Base-by-base conservation (phyloP, 2,329 filamentous ascomycete species). In the Penicillium concentricum region DNA sequence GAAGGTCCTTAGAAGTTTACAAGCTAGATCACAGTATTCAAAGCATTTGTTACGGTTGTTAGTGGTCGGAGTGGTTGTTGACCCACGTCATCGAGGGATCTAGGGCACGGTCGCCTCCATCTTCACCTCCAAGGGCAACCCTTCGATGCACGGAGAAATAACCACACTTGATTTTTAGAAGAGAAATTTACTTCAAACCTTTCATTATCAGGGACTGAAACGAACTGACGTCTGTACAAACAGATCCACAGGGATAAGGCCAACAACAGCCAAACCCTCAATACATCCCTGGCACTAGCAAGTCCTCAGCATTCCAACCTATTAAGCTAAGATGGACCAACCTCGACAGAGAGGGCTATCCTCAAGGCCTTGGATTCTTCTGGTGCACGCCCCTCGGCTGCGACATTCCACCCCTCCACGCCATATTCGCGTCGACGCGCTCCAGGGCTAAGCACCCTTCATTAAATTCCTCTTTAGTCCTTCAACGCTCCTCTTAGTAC, bases 331-430 rank as follows among this genome's bases (percentile, higher is more conserved):
- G 22, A 54, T 54, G 45, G 8, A n/a, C 13, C 20, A 30, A 18
- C 5, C 24, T 51, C n/a, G 13, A 18, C 26, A 42, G 47, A 51
- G 46, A 16, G 32, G 44, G 30, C 51, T 50, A n/a, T n/a, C 26
- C 35, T 35, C 43, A 37, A 38, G 22, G 53, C 54, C 53, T 63
- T 43, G 60, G 54, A 67, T 66, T 64, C 63, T 66, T 63, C 41
- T 46, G 58, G 63, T 53, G 43, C 53, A 61, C 45, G 46, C 61
- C 61, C 61, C 58, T 63, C 64, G 46, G 60, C 39, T 53, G 54
- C 50, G 57, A 57, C 64, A 67, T 67, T 67, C 64, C 64, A 61
- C 60, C 62, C 64, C 59, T 67, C 64, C 64, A 66, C 62, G 57
- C 50, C 58, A 45, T 55, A 57, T 49, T 52, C 64, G 64, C 64